Conservation (phyloP, 2,329 filamentous ascomycete species). For the Teratosphaeria nubilosa region DNA sequence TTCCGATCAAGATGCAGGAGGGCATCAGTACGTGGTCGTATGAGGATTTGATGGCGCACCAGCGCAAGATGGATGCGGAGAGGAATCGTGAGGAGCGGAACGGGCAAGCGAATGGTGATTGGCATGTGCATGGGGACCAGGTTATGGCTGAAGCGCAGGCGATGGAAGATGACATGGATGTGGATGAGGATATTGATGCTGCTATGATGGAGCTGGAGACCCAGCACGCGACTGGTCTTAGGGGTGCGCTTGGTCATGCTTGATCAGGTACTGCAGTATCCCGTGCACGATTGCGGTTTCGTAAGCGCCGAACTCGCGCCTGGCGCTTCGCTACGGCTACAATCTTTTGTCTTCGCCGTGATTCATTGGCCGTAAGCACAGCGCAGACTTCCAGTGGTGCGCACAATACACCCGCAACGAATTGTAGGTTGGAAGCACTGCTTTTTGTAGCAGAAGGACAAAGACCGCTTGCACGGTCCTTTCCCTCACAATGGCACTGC, state of each 20-base stretch:
- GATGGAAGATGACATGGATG: conserved; percentile 23
- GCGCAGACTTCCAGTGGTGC: no score
- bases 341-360: no score
- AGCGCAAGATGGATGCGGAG: conserved; percentile 63
- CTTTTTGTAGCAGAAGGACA: no score
- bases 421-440: no score
- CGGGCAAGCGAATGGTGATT: conserved; percentile 38
- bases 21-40: conserved; percentile 89
- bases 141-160: conserved; percentile 23
- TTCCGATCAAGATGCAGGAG: conserved; percentile 71
- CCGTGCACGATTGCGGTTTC: no score
- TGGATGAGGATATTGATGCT: conserved; percentile 26
- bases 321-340: no score
- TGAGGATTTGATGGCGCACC: conserved; percentile 65
- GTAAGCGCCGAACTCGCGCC: no score
- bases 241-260: background rate
- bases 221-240: background rate
- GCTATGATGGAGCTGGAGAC: conserved; percentile 30
- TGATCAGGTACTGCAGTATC: background rate
- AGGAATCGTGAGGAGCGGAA: conserved; percentile 52
- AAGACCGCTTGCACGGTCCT: no score
- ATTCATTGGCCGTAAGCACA: no score
- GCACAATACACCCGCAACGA: no score
- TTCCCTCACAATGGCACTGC: no score
- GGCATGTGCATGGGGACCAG: conserved; percentile 19